A percentile compares a stretch with the other conserved stretches of the same genome.
These are phyloP conservation scores for Mallotus nudiflorus DNA, from an alignment of 345 rosid species.

Conservation along the genomic window DNA sequence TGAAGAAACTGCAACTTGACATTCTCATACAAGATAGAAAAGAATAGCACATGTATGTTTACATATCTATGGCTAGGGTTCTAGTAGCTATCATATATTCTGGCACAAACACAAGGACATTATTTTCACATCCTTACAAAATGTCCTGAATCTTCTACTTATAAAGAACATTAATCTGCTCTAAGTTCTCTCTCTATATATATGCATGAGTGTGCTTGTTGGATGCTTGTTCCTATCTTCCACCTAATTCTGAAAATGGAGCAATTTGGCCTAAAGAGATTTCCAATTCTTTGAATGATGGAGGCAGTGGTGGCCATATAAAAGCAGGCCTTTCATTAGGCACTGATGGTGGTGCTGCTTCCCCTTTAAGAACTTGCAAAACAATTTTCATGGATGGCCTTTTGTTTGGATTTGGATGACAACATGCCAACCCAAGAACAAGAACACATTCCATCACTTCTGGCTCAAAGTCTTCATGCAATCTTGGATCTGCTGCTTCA, in stretches of 20 bases:
- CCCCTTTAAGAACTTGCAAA: constrained; percentile 62
- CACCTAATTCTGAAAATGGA: constrained; percentile 42
- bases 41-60: no score
- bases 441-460: constrained; percentile 49
- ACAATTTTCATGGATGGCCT: constrained; percentile 70
- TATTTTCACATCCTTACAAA: no score
- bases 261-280: constrained; percentile 34
- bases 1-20: no score
- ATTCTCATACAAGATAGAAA: no score
- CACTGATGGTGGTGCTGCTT: constrained; percentile 49
- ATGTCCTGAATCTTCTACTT: no score
- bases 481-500: constrained; percentile 53
- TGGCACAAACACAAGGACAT: no score
- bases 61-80: no score
- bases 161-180: no score
- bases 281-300: constrained; percentile 47
- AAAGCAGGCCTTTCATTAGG: constrained; percentile 67
- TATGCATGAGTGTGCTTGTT: no score
- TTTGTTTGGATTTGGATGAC: constrained; percentile 70
- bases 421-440: constrained; percentile 73
- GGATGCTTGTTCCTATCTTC: constrained; percentile 26
- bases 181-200: no score
- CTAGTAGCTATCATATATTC: no score
- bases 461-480: constrained; percentile 34
- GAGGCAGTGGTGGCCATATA: constrained; percentile 70